Evolutionary conservation across 805 yeast genomes (phyloP), one percentile per base, ranked within the genome.

Genomic region (Lipomyces yamadae): DNA sequence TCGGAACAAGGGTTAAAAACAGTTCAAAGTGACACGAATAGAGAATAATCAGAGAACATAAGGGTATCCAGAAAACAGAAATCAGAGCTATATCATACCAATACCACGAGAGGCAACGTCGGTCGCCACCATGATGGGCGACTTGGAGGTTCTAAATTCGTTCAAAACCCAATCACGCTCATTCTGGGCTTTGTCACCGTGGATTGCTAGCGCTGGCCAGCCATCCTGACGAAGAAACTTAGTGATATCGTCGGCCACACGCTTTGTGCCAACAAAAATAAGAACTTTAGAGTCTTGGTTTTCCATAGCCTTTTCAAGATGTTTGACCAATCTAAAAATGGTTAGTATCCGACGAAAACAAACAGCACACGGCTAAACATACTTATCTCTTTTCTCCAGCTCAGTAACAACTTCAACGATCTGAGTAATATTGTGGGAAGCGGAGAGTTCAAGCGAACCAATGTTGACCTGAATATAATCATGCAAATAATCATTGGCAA

Each of bases 61-160:
- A 15, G 32, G 55, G 64, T 52, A 54, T 58, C 48, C 33, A 39
- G 34, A 50, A 24, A 13, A 33, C 53, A 33, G 37, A 37, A 58
- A 58, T 34, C 33, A 53, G 59, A 24, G 24, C 11, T 56, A 58
- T 62, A 62, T 15, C 97, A 81, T 91, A 92, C 97, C 98, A 83
- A 95, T 92, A 88, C 99, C 99, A 86, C 99, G 91, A 73, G 99
- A 97, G 71, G 99, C 99, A 79, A 95, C 99, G 81, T 95, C 99
- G 72, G 99, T 95, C 70, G 99, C 99, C 78, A 93, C 97, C 98
- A 95, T 92, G 76, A 95, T 89, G 72, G 97, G 97, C 64, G 96
- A 88, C 80, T 88, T 90, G 75, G 98, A 98, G 68, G 86, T 77
- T 85, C 90, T 91, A 84, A 95, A 95, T 82, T 94, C 97, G 74